Evolutionary conservation across 768 basidiomycete genomes (phyloP).

Genomic region (Xanthoconium purpureum): DNA sequence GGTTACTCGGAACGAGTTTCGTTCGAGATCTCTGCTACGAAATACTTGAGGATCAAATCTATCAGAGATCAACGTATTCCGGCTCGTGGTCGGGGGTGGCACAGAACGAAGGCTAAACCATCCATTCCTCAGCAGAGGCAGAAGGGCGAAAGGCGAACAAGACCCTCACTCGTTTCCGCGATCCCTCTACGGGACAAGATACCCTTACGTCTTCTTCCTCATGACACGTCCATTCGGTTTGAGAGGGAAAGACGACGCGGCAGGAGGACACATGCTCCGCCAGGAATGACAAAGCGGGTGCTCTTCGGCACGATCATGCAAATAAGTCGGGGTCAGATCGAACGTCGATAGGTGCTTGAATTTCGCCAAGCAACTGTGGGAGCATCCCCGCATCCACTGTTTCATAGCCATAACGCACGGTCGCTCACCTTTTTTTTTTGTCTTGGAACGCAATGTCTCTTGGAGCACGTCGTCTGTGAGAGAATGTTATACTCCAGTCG

Average conservation of each 20-base stretch:
- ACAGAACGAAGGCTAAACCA: no score
- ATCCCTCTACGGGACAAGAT: neutral
- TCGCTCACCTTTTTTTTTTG: neutral
- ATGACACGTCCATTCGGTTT: neutral
- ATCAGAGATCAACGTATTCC: no score
- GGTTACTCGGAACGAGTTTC: no score
- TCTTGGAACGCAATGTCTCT: slow-evolving; percentile 36
- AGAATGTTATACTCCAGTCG: no score
- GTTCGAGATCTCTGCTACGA: no score
- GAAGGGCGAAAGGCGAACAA: neutral
- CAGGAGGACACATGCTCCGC: neutral
- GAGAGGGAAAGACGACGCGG: neutral
- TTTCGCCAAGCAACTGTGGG: neutral
- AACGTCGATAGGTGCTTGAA: neutral
- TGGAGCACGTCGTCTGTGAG: no score
- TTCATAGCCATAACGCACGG: no score
- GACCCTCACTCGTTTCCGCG: neutral
- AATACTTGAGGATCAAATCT: no score
- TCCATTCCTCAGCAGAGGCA: no score
- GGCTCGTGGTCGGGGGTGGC: no score
- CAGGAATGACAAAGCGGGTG: no score
- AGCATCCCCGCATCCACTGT: no score
- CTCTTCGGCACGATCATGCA: neutral
- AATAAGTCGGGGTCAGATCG: neutral
- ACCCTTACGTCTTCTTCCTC: neutral